A percentile compares a stretch with the other conserved stretches of the same genome.
Conservation (phyloP, 2,329 filamentous ascomycete genomes). For the Pseudogymnoascus verrucosus region DNA sequence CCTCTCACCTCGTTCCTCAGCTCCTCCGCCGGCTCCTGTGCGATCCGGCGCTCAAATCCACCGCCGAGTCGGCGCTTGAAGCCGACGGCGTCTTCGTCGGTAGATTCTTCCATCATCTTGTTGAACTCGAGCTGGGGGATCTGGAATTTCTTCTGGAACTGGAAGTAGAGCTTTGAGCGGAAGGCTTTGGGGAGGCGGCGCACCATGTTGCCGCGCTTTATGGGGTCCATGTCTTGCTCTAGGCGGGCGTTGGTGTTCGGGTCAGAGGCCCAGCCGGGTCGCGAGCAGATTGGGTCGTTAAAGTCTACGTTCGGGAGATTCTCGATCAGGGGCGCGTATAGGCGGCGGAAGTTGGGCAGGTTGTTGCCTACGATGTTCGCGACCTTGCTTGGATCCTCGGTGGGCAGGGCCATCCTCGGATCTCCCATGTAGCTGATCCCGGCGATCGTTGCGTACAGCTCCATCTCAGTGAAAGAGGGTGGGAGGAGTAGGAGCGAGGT, state of each 20-base stretch:
- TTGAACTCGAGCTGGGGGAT: constrained; percentile 80
- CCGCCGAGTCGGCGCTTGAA: constrained; percentile 71
- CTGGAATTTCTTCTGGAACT: constrained; percentile 83
- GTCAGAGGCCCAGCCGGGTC: constrained; percentile 56
- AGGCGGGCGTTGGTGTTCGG: constrained; percentile 57
- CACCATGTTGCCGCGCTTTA: constrained; percentile 92
- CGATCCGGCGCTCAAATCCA: constrained; percentile 79
- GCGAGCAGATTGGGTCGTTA: constrained; percentile 51
- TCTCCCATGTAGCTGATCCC: constrained; percentile 92
- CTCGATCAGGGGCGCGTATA: constrained; percentile 84
- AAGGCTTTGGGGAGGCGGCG: constrained; percentile 80
- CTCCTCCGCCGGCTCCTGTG: constrained; percentile 55
- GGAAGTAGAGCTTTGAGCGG: constrained; percentile 83
- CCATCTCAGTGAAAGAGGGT: constrained; percentile 71
- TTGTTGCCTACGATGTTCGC: constrained; percentile 91
- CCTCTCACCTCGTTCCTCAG: constrained; percentile 63
- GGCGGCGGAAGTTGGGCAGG: constrained; percentile 78
- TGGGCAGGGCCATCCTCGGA: constrained; percentile 85
- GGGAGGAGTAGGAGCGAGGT: constrained; percentile 84
- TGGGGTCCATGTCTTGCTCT: constrained; percentile 84
- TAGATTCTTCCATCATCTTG: constrained; percentile 70
- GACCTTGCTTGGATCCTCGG: constrained; percentile 88
- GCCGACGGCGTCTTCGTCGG: constrained; percentile 57
- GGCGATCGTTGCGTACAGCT: constrained; percentile 86
- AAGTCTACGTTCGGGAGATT: constrained; percentile 85